Percentiles rank a stretch among this genome's conserved stretches.
These are phyloP conservation scores for Aspergillaceae sp. DNA, from an alignment of 2,329 filamentous ascomycete genomes.

Conservation along the genomic window DNA sequence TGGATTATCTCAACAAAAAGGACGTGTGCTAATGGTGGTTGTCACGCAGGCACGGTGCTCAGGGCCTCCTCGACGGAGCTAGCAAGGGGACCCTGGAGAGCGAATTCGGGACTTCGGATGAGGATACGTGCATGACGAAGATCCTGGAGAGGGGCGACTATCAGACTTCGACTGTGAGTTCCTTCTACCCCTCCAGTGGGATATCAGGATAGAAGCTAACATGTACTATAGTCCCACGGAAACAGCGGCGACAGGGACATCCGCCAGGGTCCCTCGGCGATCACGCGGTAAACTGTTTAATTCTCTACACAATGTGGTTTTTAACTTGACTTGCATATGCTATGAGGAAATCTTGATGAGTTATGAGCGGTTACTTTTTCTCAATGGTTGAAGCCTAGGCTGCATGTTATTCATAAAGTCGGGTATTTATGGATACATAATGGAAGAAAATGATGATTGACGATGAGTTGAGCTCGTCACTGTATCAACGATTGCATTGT, in stretches of 20 bases:
- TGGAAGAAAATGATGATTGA: too few species aligned
- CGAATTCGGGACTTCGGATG: conserved; percentile 74
- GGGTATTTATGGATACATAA: too few species aligned
- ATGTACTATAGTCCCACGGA: conserved; percentile 19
- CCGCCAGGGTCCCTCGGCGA: conserved; percentile 12
- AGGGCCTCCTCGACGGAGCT: conserved; percentile 69
- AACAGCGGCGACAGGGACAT: conserved; percentile 24
- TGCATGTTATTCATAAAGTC: too few species aligned
- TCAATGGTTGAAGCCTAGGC: too few species aligned
- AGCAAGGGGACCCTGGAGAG: conserved; percentile 67
- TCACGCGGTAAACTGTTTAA: conserved; percentile 11
- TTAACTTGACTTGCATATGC: too few species aligned
- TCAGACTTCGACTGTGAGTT: conserved; percentile 52
- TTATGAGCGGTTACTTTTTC: too few species aligned
- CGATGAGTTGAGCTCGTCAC: too few species aligned
- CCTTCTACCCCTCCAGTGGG: background rate
- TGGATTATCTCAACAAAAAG: background rate
- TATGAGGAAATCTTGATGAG: too few species aligned
- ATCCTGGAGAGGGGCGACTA: conserved; percentile 70
- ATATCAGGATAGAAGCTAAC: conserved; percentile 1
- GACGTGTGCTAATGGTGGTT: background rate
- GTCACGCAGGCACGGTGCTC: conserved; percentile 64
- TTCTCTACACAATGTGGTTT: too few species aligned
- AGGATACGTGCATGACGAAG: conserved; percentile 71
- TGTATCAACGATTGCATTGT: too few species aligned